Percentiles rank a stretch among this genome's conserved stretches.
These are phyloP conservation scores for Ceratobasidium sp. DNA, from an alignment of 1,284 basidiomycete genomes.

Conservation along the genomic window DNA sequence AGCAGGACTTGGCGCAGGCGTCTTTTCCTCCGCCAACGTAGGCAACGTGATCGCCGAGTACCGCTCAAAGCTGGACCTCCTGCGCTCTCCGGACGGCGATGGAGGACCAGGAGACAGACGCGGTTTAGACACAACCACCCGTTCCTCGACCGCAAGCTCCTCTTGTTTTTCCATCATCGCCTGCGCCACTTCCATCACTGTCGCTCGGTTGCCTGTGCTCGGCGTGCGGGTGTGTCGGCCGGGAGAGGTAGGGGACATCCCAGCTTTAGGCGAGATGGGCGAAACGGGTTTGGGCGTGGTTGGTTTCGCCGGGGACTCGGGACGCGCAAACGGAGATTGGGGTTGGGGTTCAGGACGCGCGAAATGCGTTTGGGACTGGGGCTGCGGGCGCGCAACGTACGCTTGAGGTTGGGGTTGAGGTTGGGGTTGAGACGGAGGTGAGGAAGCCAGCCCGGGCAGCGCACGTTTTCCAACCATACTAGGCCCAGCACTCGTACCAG, in stretches of 20 bases:
- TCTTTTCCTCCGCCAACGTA: conserved; percentile 74
- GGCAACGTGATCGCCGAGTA: conserved; percentile 74
- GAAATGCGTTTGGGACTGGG: not conserved
- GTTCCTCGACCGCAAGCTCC: conserved; percentile 11
- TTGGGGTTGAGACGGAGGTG: conserved; percentile 29
- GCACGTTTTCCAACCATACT: conserved; percentile 54
- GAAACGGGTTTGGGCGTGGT: conserved; percentile 20
- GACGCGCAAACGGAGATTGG: conserved; percentile 10
- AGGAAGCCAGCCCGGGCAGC: conserved; percentile 59
- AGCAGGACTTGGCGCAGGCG: conserved; percentile 69
- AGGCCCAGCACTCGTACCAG: conserved; percentile 5
- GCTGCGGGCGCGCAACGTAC: not conserved
- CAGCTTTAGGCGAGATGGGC: conserved; percentile 2
- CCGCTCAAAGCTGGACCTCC: conserved; percentile 74
- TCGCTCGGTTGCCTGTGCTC: conserved; percentile 75
- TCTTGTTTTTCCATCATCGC: conserved; percentile 61
- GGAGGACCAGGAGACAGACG: conserved; percentile 33
- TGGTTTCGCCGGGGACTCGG: conserved; percentile 32
- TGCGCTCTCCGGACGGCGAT: conserved; percentile 56
- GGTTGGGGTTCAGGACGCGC: not conserved
- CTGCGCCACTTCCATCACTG: conserved; percentile 82
- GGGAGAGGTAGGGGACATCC: conserved; percentile 22
- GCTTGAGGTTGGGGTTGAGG: conserved; percentile 49
- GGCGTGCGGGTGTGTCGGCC: conserved; percentile 68
- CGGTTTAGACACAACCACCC: not conserved